phyloP scores from a whole-genome alignment of 305 asterid genomes.

The Fraxinus dipetala region DNA sequence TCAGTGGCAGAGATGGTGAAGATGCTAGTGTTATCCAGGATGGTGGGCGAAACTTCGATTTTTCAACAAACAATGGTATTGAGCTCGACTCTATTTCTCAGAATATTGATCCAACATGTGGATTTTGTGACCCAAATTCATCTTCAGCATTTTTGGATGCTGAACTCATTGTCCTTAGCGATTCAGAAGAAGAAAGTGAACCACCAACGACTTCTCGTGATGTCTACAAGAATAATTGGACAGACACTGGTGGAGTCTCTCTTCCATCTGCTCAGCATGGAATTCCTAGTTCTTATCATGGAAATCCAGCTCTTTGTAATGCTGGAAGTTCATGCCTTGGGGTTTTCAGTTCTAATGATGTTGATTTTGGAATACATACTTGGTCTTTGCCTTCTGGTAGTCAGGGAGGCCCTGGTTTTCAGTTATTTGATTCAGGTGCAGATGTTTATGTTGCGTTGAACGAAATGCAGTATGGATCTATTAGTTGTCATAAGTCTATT shows the following conservation, averaged over 20 bases:
- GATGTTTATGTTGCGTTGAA: slow-evolving; percentile 55
- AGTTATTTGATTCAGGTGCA: slow-evolving; percentile 74
- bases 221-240: slow-evolving; percentile 30
- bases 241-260: slow-evolving; percentile 39
- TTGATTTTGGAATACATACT: slow-evolving; percentile 48
- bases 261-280: slow-evolving; percentile 50
- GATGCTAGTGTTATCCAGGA: slow-evolving; percentile 85
- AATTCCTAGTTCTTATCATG: slow-evolving; percentile 55
- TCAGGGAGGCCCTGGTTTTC: slow-evolving; percentile 71
- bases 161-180: slow-evolving; percentile 69
- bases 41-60: slow-evolving; percentile 56
- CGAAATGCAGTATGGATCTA: slow-evolving; percentile 54
- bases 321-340: slow-evolving; percentile 31
- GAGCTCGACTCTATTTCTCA: slow-evolving; percentile 63
- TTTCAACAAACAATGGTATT: slow-evolving; percentile 51
- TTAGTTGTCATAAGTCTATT: slow-evolving; percentile 54
- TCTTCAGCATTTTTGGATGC: slow-evolving; percentile 41
- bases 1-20: slow-evolving; percentile 85
- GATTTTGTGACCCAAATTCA: slow-evolving; percentile 35
- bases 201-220: slow-evolving; percentile 41
- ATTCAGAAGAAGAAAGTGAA: slow-evolving; percentile 77
- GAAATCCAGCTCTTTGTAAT: slow-evolving; percentile 44
- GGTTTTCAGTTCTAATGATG: slow-evolving; percentile 60
- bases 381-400: slow-evolving; percentile 75
- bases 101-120: slow-evolving; percentile 42